A percentile compares a stretch with the other conserved stretches of the same genome.
Evolutionary conservation across 1,139 yeast genomes (phyloP).

Genomic region (Hyphopichia burtonii): DNA sequence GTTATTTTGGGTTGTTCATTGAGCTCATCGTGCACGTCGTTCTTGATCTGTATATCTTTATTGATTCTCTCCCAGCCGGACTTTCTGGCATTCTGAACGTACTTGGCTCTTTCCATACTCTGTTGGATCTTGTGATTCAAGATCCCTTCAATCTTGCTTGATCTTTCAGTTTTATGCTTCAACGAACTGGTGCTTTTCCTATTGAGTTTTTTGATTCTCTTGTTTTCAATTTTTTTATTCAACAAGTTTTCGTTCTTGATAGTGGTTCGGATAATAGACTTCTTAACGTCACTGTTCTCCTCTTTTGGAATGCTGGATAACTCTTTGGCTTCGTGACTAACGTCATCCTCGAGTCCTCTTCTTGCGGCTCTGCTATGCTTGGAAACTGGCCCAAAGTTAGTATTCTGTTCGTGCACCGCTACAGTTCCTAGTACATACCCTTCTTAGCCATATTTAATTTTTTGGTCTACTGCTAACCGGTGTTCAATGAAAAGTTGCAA

Average conservation of each 20-base stretch:
- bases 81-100: constrained; percentile 60
- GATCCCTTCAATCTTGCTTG: constrained; percentile 53
- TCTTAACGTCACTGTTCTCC: constrained; percentile 56
- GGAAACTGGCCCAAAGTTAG: constrained; percentile 39
- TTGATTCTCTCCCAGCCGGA: constrained; percentile 74
- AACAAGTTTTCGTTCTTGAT: constrained; percentile 65
- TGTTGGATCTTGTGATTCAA: constrained; percentile 61
- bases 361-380: constrained; percentile 79
- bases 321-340: constrained; percentile 43
- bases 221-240: constrained; percentile 52
- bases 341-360: constrained; percentile 49
- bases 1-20: constrained; percentile 10
- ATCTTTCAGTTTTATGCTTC: constrained; percentile 46
- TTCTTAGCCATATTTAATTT: constrained; percentile 3
- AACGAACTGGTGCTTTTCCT: constrained; percentile 35
- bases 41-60: constrained; percentile 37
- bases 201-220: constrained; percentile 32
- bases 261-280: constrained; percentile 66
- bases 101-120: constrained; percentile 62
- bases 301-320: constrained; percentile 54
- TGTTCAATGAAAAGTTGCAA: not conserved
- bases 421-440: not conserved
- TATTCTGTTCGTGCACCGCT: no score
- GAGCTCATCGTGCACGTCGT: constrained; percentile 9
- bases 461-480: no score